Conservation (phyloP, 2,329 filamentous ascomycete genomes). For the Cladophialophora bantiana region DNA sequence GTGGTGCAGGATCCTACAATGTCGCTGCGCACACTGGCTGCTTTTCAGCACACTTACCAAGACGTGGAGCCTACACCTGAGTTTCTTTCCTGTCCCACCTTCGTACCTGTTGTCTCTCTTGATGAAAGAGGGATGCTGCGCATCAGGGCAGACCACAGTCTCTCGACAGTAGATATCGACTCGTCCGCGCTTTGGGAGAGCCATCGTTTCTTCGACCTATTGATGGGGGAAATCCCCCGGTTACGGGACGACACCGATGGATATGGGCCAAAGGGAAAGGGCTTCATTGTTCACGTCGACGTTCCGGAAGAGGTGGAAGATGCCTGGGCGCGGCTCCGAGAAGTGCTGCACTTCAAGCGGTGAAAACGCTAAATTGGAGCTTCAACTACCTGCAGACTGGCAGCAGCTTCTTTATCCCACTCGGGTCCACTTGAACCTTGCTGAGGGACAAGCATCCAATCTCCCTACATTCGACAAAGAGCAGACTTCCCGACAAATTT, state of each 20-base stretch:
- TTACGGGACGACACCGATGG: conserved; percentile 52
- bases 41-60: conserved; percentile 51
- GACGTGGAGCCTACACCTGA: conserved; percentile 33
- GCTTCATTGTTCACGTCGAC: conserved; percentile 55
- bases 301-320: conserved; percentile 48
- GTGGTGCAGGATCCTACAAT: conserved; percentile 58
- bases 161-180: conserved; percentile 4
- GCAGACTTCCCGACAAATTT: background rate
- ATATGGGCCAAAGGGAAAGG: conserved; percentile 54
- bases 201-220: conserved; percentile 51
- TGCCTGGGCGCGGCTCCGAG: conserved; percentile 43
- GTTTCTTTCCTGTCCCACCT: conserved; percentile 46
- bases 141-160: background rate
- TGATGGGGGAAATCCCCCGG: conserved; percentile 55
- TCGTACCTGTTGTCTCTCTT: conserved; percentile 41
- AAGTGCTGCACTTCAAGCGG: conserved; percentile 18
- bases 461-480: background rate
- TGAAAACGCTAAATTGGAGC: conserved; percentile 7
- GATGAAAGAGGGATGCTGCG: background rate
- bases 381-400: background rate
- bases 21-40: conserved; percentile 51
- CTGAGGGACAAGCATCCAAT: background rate
- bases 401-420: background rate
- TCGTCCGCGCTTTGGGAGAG: conserved; percentile 47
- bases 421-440: background rate